Evolutionary conservation across 345 rosid genomes (phyloP), one percentile per base, ranked within the genome.

Genomic region (Rhodamnia rubescens): DNA sequence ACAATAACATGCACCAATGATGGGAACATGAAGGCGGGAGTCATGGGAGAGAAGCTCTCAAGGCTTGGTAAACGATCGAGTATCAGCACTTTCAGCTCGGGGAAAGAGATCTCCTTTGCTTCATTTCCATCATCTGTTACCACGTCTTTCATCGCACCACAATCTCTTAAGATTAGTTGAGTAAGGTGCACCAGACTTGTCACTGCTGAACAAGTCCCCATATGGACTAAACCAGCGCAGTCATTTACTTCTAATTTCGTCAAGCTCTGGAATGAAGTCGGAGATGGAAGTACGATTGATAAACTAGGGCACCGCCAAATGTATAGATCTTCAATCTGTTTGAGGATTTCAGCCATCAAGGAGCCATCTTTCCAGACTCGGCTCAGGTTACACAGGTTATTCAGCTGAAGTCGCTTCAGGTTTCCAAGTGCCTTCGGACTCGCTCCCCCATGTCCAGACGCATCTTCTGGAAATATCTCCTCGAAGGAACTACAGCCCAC

Each of bases 391-490:
- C 36, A 59, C 18, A 59, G 1, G 4, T 59, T 13, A 2, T 5
- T 5, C 2, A n/a, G 4, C 4, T 27, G 8, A 12, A 59, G 36
- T n/a, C 1, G 36, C 69, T 1, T 0, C 0, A 59, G 8, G n/a
- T 59, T 59, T 59, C 4, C 29, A 1, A 59, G 74, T 27, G 20
- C 20, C 74, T 13, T n/a, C 3, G 0, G 0, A 58, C 2, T 13
- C 1, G 20, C 69, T 27, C 9, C 18, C 20, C 18, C 36, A 59
- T 6, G 36, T 59, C 18, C 5, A 13, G 0, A 59, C 5, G 4
- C 36, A 27, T 13, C 18, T 36, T 36, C 40, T 36, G 40, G 40
- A 36, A 36, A 36, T 36, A 36, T 36, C 40, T 36, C 40, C 40
- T 36, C 40, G 40, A 36, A 36, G 40, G 40, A 2, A 3, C 40